Conservation (phyloP, 2,329 filamentous ascomycete species). For the Elsinoe batatas region DNA sequence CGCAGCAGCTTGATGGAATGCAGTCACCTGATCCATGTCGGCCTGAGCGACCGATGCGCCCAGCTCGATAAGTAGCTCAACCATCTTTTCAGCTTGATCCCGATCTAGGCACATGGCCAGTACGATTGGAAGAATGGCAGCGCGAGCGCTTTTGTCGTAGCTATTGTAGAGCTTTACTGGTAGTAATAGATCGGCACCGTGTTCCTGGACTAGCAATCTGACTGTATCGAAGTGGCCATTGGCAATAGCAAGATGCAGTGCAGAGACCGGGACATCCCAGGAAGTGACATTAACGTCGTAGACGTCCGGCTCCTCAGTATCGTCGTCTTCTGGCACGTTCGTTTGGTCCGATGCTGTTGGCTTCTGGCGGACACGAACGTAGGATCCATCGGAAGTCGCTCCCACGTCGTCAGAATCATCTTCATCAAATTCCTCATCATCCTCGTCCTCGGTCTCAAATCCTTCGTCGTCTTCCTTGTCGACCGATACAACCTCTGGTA, state of each 20-base stretch:
- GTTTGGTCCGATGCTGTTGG: constrained; percentile 38
- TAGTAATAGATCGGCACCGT: constrained; percentile 66
- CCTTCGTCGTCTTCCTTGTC: neutral
- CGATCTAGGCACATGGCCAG: constrained; percentile 56
- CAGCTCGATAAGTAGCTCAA: constrained; percentile 53
- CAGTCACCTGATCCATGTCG: constrained; percentile 54
- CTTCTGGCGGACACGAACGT: constrained; percentile 62
- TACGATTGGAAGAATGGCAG: constrained; percentile 58
- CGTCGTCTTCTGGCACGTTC: constrained; percentile 41
- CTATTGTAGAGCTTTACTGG: constrained; percentile 57
- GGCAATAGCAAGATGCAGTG: constrained; percentile 69
- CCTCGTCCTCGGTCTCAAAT: constrained; percentile 31
- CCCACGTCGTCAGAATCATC: constrained; percentile 27
- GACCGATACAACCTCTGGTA: too few species aligned
- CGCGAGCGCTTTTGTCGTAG: constrained; percentile 39
- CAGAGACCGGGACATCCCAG: constrained; percentile 66
- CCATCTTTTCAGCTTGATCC: constrained; percentile 56
- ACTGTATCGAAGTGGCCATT: constrained; percentile 62
- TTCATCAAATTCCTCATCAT: constrained; percentile 33
- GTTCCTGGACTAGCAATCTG: constrained; percentile 55
- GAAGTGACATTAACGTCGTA: constrained; percentile 69
- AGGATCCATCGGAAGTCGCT: constrained; percentile 53
- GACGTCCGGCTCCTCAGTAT: constrained; percentile 62
- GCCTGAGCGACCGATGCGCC: constrained; percentile 67
- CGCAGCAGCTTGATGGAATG: constrained; percentile 55